Conservation (phyloP, 1,284 basidiomycete genomes). For the Pisolithus thermaeus region DNA sequence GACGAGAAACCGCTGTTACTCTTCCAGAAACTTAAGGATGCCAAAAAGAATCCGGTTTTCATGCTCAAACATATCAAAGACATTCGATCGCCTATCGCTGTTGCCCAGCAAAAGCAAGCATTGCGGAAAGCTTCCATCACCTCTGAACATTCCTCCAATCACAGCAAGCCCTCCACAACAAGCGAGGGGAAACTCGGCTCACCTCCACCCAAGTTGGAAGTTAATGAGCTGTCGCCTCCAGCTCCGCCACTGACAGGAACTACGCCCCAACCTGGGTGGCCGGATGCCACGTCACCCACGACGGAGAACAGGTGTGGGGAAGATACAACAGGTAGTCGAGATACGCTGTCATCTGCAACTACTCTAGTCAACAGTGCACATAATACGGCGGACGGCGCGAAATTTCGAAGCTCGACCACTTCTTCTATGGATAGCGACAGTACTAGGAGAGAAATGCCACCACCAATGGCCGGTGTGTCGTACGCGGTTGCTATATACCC, state of each 20-base stretch:
- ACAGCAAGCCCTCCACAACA: conserved; percentile 21
- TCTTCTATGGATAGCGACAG: conserved; percentile 25
- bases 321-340: conserved; percentile 16
- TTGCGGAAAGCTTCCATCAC: conserved; percentile 61
- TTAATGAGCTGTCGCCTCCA: conserved; percentile 43
- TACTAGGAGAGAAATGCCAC: conserved; percentile 44
- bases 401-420: conserved; percentile 11
- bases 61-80: conserved; percentile 99
- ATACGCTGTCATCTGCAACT: conserved; percentile 12
- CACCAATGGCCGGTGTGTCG: conserved; percentile 59
- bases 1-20: conserved; percentile 97
- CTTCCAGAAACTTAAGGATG: conserved; percentile 96
- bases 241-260: conserved; percentile 44
- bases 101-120: conserved; percentile 92
- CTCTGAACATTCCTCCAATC: conserved; percentile 19
- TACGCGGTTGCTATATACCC: conserved; percentile 92
- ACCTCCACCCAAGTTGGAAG: conserved; percentile 62
- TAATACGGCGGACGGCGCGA: conserved; percentile 15
- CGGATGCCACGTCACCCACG: conserved; percentile 64
- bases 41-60: conserved; percentile 96
- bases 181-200: conserved; percentile 28
- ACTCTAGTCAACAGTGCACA: conserved; percentile 16
- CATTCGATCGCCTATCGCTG: conserved; percentile 92
- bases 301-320: conserved; percentile 44
- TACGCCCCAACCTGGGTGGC: conserved; percentile 65